A percentile compares a stretch with the other conserved stretches of the same genome.
Evolutionary conservation across 1,284 basidiomycete species (phyloP).

Genomic region (Veloporphyrellus conicus): DNA sequence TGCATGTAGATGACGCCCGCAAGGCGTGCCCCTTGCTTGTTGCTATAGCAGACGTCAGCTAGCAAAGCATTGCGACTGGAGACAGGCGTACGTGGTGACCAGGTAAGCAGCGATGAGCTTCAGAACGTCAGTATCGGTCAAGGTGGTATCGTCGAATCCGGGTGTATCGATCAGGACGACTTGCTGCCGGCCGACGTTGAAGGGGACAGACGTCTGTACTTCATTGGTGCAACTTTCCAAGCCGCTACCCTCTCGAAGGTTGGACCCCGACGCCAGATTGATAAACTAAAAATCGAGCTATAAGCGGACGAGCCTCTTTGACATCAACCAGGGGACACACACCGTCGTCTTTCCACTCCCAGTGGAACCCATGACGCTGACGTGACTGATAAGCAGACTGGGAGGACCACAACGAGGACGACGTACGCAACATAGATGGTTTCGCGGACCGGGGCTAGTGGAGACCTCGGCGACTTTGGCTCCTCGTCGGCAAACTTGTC

Average conservation of each 20-base stretch:
- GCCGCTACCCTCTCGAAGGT: slow-evolving; percentile 29
- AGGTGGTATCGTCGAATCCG: slow-evolving; percentile 38
- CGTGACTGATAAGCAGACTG: slow-evolving; percentile 27
- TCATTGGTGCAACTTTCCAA: slow-evolving; percentile 37
- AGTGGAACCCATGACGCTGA: slow-evolving; percentile 35
- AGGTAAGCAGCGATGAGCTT: slow-evolving; percentile 37
- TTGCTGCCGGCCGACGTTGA: slow-evolving; percentile 28
- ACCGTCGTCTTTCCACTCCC: slow-evolving; percentile 37
- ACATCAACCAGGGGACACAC: slow-evolving; percentile 10
- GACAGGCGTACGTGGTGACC: slow-evolving; percentile 28
- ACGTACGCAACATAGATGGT: slow-evolving; percentile 32
- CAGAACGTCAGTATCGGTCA: slow-evolving; percentile 37
- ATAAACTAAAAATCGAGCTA: slow-evolving; percentile 31
- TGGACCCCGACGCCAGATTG: slow-evolving; percentile 35
- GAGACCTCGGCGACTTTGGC: slow-evolving; percentile 18
- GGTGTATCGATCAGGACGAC: slow-evolving; percentile 37
- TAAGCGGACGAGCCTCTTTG: slow-evolving; percentile 10
- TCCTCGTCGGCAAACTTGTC: slow-evolving; percentile 28
- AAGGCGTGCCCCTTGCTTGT: slow-evolving; percentile 36
- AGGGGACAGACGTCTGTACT: slow-evolving; percentile 31
- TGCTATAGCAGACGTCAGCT: slow-evolving; percentile 29
- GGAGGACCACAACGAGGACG: background rate
- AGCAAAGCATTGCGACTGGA: background rate
- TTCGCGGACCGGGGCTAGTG: slow-evolving; percentile 19
- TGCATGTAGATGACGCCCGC: slow-evolving; percentile 53